Evolutionary conservation across 805 yeast species (phyloP), one percentile per base, ranked within the genome.

Genomic region (Cyberlindnera euphorbiae): DNA sequence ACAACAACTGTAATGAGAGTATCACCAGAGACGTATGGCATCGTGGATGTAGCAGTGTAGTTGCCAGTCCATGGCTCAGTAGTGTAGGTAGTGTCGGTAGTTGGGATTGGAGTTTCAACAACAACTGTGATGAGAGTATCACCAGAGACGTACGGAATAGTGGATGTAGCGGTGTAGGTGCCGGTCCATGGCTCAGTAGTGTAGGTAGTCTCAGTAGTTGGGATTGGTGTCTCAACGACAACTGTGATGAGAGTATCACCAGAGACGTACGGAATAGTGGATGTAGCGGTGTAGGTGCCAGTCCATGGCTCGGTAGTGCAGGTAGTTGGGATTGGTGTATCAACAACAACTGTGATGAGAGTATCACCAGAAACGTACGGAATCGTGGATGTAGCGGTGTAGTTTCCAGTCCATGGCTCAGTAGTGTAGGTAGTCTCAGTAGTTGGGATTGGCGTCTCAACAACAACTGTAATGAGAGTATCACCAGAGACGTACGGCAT

Each of bases 321-420:
- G 17, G 28, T 26, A 11, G 11, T 16, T 9, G 31, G 31, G 24
- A n/a, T n/a, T n/a, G n/a, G n/a, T n/a, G 31, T 28, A 15, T 28
- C 31, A 17, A 28, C 31, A 4, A 18, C 31, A 17, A 18, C 24
- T 4, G 31, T 28, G 6, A 28, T 24, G n/a, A 9, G 6, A 18
- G 24, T 19, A n/a, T 15, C 24, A 18, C 17, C 32, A 14, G 32
- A 30, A 14, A 18, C 14, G 32, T 8, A 21, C 11, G 23, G 23
- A 8, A 8, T 11, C 8, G 23, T 21, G 11, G 11, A 8, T 8
- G 23, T 21, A 8, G 30, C 17, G 5, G 30, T 27, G 30, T 27
- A 27, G 10, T 16, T 13, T 6, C 28, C 28, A 26, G 28, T 26
- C 28, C 28, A 26, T 15, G 28, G 17, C 11, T 8, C 12, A 7